phyloP scores from a whole-genome alignment of 139 green algal genomes.

The Astrephomene gubernaculifera region DNA sequence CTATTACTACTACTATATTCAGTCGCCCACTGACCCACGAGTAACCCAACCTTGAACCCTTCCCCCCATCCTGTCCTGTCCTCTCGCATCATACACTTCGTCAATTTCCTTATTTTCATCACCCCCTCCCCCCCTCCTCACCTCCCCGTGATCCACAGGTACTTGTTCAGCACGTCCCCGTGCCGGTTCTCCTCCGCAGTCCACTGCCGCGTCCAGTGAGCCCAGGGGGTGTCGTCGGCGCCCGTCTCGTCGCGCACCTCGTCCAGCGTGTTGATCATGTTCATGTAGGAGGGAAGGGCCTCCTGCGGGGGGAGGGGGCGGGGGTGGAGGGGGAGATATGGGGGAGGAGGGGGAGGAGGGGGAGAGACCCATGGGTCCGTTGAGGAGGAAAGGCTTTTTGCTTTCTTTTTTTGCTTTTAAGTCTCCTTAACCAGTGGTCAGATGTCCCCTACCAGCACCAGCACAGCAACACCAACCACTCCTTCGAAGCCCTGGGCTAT shows the following conservation, averaged over 20 bases:
- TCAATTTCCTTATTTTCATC: too few species aligned
- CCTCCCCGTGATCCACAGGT: slow-evolving; percentile 80
- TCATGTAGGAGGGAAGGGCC: slow-evolving; percentile 99
- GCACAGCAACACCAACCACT: too few species aligned
- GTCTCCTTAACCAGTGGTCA: too few species aligned
- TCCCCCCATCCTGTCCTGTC: too few species aligned
- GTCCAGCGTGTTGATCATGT: slow-evolving; percentile 99
- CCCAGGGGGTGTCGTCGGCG: slow-evolving; percentile 84
- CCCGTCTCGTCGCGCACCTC: slow-evolving; percentile 91
- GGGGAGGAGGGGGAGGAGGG: background rate
- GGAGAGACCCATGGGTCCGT: background rate
- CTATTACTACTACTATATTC: too few species aligned
- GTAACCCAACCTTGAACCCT: too few species aligned
- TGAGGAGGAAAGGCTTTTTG: too few species aligned
- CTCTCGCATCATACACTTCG: too few species aligned
- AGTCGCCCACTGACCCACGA: too few species aligned
- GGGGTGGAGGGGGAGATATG: background rate
- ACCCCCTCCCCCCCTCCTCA: slow-evolving; percentile 20
- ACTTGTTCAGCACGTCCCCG: slow-evolving; percentile 87
- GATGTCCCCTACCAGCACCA: too few species aligned
- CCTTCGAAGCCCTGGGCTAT: too few species aligned
- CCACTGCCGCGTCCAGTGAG: slow-evolving; percentile 75
- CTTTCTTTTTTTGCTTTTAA: too few species aligned
- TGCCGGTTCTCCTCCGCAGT: slow-evolving; percentile 88
- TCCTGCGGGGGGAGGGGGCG: slow-evolving; percentile 63